Conservation (phyloP, 164 flowering plant species). For the Chloranthus sessilifolius region DNA sequence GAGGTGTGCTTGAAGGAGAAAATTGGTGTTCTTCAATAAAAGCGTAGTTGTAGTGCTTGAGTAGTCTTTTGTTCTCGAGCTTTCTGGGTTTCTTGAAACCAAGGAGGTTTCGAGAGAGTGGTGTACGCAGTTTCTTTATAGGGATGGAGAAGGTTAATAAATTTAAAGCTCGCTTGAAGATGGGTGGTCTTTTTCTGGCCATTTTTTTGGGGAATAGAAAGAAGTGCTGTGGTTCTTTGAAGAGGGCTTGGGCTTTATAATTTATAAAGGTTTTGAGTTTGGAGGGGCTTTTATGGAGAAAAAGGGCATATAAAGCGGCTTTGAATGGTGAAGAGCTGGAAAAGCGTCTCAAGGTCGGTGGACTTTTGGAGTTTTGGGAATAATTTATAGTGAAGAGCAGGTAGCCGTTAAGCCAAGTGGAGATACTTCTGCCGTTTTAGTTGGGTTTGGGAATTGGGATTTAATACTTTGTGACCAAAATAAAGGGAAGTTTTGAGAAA, state of each 20-base stretch:
- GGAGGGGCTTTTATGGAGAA: neutral
- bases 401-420: constrained; percentile 11
- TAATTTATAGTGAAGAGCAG: constrained; percentile 4
- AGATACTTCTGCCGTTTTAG: too few species aligned
- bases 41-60: constrained; percentile 32
- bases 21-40: constrained; percentile 43
- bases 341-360: constrained; percentile 7
- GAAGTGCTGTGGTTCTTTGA: too few species aligned
- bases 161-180: constrained; percentile 36
- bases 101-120: constrained; percentile 30
- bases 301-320: neutral
- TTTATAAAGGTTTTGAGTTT: neutral
- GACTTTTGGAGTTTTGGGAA: neutral
- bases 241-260: too few species aligned
- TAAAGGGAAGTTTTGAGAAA: too few species aligned
- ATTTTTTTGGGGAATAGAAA: constrained; percentile 26
- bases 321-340: constrained; percentile 3
- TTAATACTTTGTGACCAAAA: too few species aligned
- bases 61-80: constrained; percentile 28
- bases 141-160: constrained; percentile 31
- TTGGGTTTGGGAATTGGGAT: too few species aligned
- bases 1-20: constrained; percentile 56
- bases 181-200: constrained; percentile 27
- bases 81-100: constrained; percentile 30
- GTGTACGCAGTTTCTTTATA: constrained; percentile 32